Base-by-base conservation (phyloP, 2,329 filamentous ascomycete species). In the Nemania serpens region DNA sequence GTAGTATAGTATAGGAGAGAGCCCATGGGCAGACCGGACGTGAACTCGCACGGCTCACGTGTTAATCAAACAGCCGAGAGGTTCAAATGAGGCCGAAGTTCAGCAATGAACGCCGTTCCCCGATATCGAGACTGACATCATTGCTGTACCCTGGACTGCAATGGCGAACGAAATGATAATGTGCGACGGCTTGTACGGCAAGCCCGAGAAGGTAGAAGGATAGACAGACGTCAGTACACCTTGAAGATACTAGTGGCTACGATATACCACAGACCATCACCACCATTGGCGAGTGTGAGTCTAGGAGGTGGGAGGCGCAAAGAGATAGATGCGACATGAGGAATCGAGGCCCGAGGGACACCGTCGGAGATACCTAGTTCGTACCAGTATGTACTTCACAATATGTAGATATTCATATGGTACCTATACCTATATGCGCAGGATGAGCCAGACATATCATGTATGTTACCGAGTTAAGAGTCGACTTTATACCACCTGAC, bases 21-120 rank as follows among this genome's bases (percentile, higher is more conserved):
- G 50, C 50, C 57, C 63, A 58, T 58, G 45, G 53, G 50, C 25
- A 57, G 51, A 63, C 61, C 29, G 45, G 41, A 48, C n/a, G 12
- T 47, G 55, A 36, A 17, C 56, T 62, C 52, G 55, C 62, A 62
- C 59, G 62, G 63, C 56, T 60, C 60, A 54, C 39, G 51, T 63
- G 63, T 52, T 45, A 63, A 65, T 62, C 59, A 62, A 65, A 65
- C 59, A 45, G 41, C 5, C 37, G 47, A 60, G 57, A 56, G 59
- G 45, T 9, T 43, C 20, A 36, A 57, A 45, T 55, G 55, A 64
- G 55, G 55, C 55, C 49, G 56, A 45, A 50, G 25, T 25, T 45
- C 51, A 57, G 50, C 47, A 46, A 58, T 34, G 49, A 55, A 41
- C 49, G n/a, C 55, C 49, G 45, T 48, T 33, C 15, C 36, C 37